Conservation (phyloP, 305 asterid genomes). For the Fraxinus paxiana region DNA sequence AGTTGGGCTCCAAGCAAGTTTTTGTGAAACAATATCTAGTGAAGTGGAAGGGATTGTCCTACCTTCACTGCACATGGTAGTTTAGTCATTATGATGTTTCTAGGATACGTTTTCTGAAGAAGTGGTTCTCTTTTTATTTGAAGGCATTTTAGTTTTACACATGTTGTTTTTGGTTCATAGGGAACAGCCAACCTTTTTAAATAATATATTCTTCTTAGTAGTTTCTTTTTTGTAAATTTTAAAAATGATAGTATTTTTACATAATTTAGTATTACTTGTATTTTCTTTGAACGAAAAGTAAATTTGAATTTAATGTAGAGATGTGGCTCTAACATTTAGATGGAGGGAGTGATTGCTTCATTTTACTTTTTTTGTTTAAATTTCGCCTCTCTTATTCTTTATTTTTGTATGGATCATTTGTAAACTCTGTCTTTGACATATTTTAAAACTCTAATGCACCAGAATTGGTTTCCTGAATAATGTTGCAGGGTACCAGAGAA, state of each 20-base stretch:
- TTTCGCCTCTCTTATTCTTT: constrained; percentile 14
- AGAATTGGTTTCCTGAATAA: constrained; percentile 18
- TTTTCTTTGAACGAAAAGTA: constrained; percentile 19
- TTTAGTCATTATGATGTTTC: constrained; percentile 20
- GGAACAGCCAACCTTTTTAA: constrained; percentile 19
- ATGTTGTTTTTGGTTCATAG: constrained; percentile 17
- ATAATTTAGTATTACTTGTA: constrained; percentile 1
- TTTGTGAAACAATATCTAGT: constrained; percentile 84
- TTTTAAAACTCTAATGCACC: neutral
- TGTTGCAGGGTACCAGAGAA: constrained; percentile 87
- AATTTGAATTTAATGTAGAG: constrained; percentile 15
- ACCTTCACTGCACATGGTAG: constrained; percentile 93
- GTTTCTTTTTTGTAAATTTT: neutral
- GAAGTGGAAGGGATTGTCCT: constrained; percentile 91
- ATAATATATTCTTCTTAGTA: constrained; percentile 13
- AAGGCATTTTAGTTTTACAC: constrained; percentile 7
- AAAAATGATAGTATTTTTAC: neutral
- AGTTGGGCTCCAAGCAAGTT: constrained; percentile 71
- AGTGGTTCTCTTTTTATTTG: constrained; percentile 3
- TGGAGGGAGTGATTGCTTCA: constrained; percentile 3
- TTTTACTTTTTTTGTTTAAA: constrained; percentile 5
- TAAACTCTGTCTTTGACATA: neutral
- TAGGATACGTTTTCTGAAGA: constrained; percentile 16
- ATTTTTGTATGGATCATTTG: constrained; percentile 19
- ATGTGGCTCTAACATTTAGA: constrained; percentile 11